A percentile compares a stretch with the other conserved stretches of the same genome.
These are phyloP conservation scores for Geotrichum aggregatum DNA, from an alignment of 1,139 yeast species.

Conservation along the genomic window DNA sequence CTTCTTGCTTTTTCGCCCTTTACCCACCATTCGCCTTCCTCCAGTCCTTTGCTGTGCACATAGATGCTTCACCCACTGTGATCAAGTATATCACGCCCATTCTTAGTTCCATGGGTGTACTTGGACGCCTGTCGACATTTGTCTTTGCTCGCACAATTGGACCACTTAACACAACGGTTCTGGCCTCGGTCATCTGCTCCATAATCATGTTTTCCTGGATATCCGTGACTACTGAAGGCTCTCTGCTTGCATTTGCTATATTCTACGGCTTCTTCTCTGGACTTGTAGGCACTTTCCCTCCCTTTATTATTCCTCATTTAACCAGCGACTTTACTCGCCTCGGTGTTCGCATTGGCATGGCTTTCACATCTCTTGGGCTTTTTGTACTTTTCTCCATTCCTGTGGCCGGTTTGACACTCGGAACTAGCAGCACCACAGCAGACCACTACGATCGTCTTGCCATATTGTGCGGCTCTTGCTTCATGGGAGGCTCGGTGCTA, in stretches of 20 bases:
- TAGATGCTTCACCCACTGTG: background rate
- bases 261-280: slow-evolving; percentile 50
- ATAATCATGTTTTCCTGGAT: background rate
- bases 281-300: slow-evolving; percentile 44
- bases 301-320: slow-evolving; percentile 47
- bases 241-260: slow-evolving; percentile 9
- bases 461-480: background rate
- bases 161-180: slow-evolving; percentile 7
- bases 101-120: slow-evolving; percentile 2
- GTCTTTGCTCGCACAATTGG: slow-evolving; percentile 14
- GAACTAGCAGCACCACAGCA: slow-evolving; percentile 1
- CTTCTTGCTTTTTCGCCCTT: slow-evolving; percentile 8
- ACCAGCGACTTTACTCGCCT: slow-evolving; percentile 43
- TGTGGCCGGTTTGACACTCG: slow-evolving; percentile 7
- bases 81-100: slow-evolving; percentile 12
- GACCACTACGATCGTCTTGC: background rate
- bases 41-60: slow-evolving; percentile 14
- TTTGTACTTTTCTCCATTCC: slow-evolving; percentile 11
- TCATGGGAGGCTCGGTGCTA: slow-evolving; percentile 1
- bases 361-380: slow-evolving; percentile 40
- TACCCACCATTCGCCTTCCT: slow-evolving; percentile 14
- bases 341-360: slow-evolving; percentile 55
- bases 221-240: slow-evolving; percentile 3
- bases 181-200: background rate
- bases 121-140: slow-evolving; percentile 10